Base-by-base conservation (phyloP, 345 rosid species). In the Geranium brycei region DNA sequence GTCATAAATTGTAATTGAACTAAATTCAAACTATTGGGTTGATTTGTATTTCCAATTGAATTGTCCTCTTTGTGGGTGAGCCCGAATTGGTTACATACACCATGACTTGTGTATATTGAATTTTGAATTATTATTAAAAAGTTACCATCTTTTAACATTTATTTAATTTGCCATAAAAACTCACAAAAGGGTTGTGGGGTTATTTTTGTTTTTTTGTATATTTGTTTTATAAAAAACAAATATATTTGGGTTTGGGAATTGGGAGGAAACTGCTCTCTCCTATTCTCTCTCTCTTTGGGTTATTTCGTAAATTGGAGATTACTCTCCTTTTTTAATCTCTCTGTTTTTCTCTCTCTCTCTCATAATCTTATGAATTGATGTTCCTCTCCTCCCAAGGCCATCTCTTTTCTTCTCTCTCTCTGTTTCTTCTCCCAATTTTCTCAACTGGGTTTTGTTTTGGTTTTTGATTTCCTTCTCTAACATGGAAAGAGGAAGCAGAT, bases 251-350 rank as follows among this genome's bases (percentile, higher is more conserved):
- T 47, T 47, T 47, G 7, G 41, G 41, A 35, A 35, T 4, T 4
- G 41, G 41, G 41, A 35, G 10, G 41, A 35, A 17, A 16, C 59
- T 51, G 66, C 32, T 17, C 18, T 53, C 19, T 65, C 31, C 32
- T 56, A 17, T 51, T 58, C 38, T 61, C 56, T 30, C 58, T 67
- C 17, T 62, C 19, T 59, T 59, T 62, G 75, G 79, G 79, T 68
- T 58, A 55, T 63, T 63, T 65, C 51, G 70, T 65, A 66, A 76
- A 63, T 69, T 59, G 72, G 40, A 64, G 59, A 35, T 57, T 69
- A 57, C 66, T 62, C 55, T 57, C 58, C 68, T 66, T 67, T 70
- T 59, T 70, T 60, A 60, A 47, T 66, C 68, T 71, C 59, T 47
- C 16, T 1, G 2, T 61, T 19, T 31, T 7, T 35, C 41, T 35